Evolutionary conservation across 495 filamentous ascomycete genomes (phyloP).

Genomic region (Penicillium coprophilum): DNA sequence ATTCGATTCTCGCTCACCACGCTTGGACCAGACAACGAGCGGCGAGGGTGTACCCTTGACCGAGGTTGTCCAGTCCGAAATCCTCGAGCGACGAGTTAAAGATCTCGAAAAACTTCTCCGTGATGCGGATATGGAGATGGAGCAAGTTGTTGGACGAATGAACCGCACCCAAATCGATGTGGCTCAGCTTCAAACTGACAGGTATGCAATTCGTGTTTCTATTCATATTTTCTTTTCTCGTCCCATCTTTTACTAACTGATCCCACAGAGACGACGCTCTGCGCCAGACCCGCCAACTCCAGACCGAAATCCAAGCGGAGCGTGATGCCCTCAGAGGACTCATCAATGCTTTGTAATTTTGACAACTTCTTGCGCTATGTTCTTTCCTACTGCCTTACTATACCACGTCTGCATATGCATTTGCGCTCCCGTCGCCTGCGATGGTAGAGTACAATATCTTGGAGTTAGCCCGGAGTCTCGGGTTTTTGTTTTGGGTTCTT

Average conservation of each 20-base stretch:
- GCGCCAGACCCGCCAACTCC: conserved; percentile 74
- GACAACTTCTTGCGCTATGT: conserved; percentile 3
- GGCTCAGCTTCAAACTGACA: conserved; percentile 83
- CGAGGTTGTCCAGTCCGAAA: conserved; percentile 68
- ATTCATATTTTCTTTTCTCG: conserved; percentile 5
- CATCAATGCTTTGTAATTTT: conserved; percentile 19
- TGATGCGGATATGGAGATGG: conserved; percentile 89
- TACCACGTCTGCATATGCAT: conserved; percentile 34
- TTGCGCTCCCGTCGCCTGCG: conserved; percentile 12
- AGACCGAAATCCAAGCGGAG: conserved; percentile 61
- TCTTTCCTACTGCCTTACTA: conserved; percentile 14
- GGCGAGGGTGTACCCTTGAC: conserved; percentile 54
- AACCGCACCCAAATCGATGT: conserved; percentile 94
- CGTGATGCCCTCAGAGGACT: conserved; percentile 53
- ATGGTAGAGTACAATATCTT: conserved; percentile 15
- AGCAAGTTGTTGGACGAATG: conserved; percentile 89
- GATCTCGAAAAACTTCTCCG: conserved; percentile 81
- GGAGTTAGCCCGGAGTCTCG: conserved; percentile 17
- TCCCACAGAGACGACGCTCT: conserved; percentile 74
- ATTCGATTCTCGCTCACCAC: conserved; percentile 56
- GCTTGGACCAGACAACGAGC: conserved; percentile 58
- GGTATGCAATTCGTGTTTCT: conserved; percentile 48
- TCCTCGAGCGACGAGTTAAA: conserved; percentile 67
- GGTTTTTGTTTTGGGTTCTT: conserved; percentile 13
- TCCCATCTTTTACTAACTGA: conserved; percentile 30